Evolutionary conservation across 2,329 filamentous ascomycete species (phyloP), one percentile per base, ranked within the genome.

Genomic region (Apiospora arundinis): DNA sequence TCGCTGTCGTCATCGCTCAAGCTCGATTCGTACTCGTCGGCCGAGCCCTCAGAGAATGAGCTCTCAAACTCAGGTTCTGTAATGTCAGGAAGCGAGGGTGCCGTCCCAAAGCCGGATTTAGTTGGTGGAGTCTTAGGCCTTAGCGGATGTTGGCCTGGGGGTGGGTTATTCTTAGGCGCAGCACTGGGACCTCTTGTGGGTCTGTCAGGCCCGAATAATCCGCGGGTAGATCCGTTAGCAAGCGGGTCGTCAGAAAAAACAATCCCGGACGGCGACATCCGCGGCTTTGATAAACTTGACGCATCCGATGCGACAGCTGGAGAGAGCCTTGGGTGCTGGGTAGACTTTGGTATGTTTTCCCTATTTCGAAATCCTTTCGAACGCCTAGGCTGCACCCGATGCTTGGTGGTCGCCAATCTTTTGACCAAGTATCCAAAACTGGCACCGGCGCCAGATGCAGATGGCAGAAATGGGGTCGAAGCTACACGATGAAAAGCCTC

Each of bases 201-300:
- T 63, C 56, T 40, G 18, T 12, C 32, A 9, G 28, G 56, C 56
- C 32, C 56, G 56, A 63, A 40, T 18, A 40, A 40, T 63, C n/a
- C 32, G n/a, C 56, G 56, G 56, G 32, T 63, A 63, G 56, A 63
- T 63, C 56, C 56, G 32, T 40, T 63, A 40, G 56, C 28, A 40
- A 40, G 56, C 56, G 56, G 56, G 56, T 40, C 56, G 32, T 63
- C 56, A 63, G 18, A 63, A 63, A 21, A 11, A 63, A 40, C 32
- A 40, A 63, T 21, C 56, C 56, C 56, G 28, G 56, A 23, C 56
- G 32, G 40, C 11, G 56, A n/a, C 32, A n/a, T 21, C 32, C 18
- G 56, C 32, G 32, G 32, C 56, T 11, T 28, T n/a, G 4, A 11
- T 14, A 23, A 40, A 40, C 32, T 40, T 9, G 32, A 37, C 7